These are phyloP conservation scores for Ricinus communis DNA, from an alignment of 345 rosid species.

Conservation along the genomic window DNA sequence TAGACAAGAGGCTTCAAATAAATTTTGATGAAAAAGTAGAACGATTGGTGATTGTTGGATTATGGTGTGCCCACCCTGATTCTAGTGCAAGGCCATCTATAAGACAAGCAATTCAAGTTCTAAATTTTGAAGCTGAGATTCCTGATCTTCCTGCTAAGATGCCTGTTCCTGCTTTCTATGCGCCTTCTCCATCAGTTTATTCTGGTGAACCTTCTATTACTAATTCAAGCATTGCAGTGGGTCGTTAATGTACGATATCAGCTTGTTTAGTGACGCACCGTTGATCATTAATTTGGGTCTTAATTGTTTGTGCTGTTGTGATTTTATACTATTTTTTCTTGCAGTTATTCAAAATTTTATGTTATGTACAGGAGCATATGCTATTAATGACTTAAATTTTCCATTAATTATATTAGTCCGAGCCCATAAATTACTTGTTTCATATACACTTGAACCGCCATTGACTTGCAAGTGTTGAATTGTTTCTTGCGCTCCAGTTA, in stretches of 20 bases:
- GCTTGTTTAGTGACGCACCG: too few relatives aligned
- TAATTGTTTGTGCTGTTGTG: too few relatives aligned
- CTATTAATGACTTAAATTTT: too few relatives aligned
- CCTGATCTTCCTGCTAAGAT: slow-evolving; percentile 27
- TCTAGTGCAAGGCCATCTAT: slow-evolving; percentile 24
- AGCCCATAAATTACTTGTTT: too few relatives aligned
- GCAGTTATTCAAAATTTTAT: too few relatives aligned
- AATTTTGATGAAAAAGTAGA: slow-evolving; percentile 32
- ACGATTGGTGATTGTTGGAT: slow-evolving; percentile 37
- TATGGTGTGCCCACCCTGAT: slow-evolving; percentile 33
- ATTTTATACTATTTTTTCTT: too few relatives aligned
- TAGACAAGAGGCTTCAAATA: slow-evolving; percentile 25
- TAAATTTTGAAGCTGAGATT: slow-evolving; percentile 22
- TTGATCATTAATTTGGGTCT: too few relatives aligned
- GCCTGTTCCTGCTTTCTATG: slow-evolving; percentile 20
- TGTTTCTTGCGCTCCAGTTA: too few relatives aligned
- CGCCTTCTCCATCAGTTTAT: not conserved
- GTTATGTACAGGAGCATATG: too few relatives aligned
- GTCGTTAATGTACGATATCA: not conserved
- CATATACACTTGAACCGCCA: too few relatives aligned
- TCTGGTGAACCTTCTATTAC: not conserved
- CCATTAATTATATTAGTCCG: too few relatives aligned
- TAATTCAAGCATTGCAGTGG: slow-evolving; percentile 6
- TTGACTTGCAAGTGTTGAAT: too few relatives aligned
- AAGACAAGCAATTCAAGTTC: slow-evolving; percentile 29